phyloP scores from a whole-genome alignment of 208 protist genomes.

The Acanthamoeba quina region DNA sequence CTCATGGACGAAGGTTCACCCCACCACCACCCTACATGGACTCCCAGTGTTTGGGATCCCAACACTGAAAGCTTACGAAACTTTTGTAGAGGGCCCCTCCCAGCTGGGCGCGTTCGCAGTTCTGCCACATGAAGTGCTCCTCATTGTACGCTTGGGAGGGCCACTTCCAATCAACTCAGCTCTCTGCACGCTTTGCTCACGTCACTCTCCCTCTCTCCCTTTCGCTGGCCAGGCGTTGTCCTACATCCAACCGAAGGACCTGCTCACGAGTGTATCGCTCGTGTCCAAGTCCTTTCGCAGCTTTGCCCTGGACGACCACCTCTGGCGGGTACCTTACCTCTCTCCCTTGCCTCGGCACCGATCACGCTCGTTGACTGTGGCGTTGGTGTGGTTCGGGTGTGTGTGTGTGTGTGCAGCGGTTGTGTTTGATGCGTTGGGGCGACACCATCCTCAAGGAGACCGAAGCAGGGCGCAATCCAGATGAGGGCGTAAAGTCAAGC shows the following conservation, averaged over 20 bases:
- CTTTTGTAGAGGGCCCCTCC: neutral
- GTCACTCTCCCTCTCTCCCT: neutral
- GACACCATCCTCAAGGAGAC: neutral
- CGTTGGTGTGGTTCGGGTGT: too few relatives aligned
- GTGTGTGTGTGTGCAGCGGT: neutral
- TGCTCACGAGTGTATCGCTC: slow-evolving; percentile 19
- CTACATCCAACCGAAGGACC: neutral
- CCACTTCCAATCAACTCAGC: neutral
- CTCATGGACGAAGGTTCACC: slow-evolving; percentile 4
- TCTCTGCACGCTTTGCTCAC: too few relatives aligned
- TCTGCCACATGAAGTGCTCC: slow-evolving; percentile 21
- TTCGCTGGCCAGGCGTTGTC: neutral
- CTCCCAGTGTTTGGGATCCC: neutral
- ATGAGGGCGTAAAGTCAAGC: neutral
- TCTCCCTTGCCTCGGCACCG: neutral
- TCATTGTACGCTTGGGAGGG: neutral
- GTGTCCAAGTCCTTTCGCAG: slow-evolving; percentile 15
- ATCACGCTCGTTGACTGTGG: too few relatives aligned
- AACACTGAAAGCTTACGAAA: neutral
- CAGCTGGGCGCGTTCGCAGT: neutral
- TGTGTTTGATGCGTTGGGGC: neutral
- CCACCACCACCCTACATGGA: neutral
- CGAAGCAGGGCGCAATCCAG: neutral
- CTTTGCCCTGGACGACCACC: slow-evolving; percentile 32
- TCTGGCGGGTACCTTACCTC: slow-evolving; percentile 17